A percentile compares a stretch with the other conserved stretches of the same genome.
These are phyloP conservation scores for Saccharomycopsis sp. DNA, from an alignment of 805 yeast genomes.

Conservation along the genomic window DNA sequence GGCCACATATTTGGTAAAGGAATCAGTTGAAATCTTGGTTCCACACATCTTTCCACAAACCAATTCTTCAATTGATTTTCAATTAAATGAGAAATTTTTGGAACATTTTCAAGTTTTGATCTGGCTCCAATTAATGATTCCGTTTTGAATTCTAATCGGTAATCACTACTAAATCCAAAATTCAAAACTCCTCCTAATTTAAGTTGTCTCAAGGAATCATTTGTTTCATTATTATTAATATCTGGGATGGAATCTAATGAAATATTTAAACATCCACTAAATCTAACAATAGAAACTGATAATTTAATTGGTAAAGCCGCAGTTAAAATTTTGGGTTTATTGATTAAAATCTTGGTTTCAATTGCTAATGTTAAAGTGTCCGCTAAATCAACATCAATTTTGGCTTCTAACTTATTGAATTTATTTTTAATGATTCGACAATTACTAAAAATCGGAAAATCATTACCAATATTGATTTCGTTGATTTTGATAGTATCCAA, in stretches of 20 bases:
- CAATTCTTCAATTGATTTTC: slow-evolving; percentile 76
- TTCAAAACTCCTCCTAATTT: slow-evolving; percentile 40
- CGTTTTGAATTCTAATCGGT: slow-evolving; percentile 79
- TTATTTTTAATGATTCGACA: slow-evolving; percentile 58
- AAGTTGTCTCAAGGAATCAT: slow-evolving; percentile 16
- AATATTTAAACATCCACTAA: slow-evolving; percentile 81
- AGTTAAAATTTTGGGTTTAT: slow-evolving; percentile 73
- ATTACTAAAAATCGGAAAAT: slow-evolving; percentile 89
- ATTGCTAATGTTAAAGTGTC: slow-evolving; percentile 82
- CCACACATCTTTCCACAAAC: slow-evolving; percentile 89
- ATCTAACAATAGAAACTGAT: slow-evolving; percentile 80
- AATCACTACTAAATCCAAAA: slow-evolving; percentile 88
- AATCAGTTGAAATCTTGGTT: slow-evolving; percentile 84
- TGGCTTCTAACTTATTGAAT: slow-evolving; percentile 60
- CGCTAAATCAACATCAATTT: slow-evolving; percentile 80
- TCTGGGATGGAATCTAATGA: slow-evolving; percentile 37
- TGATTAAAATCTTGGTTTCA: slow-evolving; percentile 67
- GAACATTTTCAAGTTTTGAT: slow-evolving; percentile 85
- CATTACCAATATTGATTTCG: slow-evolving; percentile 89
- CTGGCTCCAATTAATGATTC: slow-evolving; percentile 86
- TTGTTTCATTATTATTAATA: slow-evolving; percentile 17
- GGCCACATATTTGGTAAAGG: slow-evolving; percentile 87
- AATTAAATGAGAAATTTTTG: slow-evolving; percentile 76
- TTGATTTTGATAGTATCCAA: slow-evolving; percentile 69
- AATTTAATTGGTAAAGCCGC: slow-evolving; percentile 82